Percentiles rank a stretch among this genome's conserved stretches.
Conservation (phyloP, 768 basidiomycete species). For the Trametes meyenii region DNA sequence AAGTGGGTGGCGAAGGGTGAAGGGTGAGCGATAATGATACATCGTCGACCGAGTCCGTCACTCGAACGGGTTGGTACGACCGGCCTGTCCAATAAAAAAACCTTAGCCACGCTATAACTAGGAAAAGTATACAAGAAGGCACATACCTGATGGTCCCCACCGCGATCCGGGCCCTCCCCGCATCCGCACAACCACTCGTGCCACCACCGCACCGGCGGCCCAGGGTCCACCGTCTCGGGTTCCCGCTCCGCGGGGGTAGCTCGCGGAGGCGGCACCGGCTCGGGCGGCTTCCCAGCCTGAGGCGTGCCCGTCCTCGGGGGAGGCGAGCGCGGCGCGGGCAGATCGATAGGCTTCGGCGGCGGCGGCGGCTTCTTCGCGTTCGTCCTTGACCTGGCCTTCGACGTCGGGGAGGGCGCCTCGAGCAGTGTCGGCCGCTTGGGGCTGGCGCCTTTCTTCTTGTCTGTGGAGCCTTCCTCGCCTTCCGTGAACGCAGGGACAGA, state of each 20-base stretch:
- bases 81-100: slow-evolving; percentile 51
- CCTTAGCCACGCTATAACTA: not conserved
- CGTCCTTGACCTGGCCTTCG: slow-evolving; percentile 33
- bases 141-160: slow-evolving; percentile 71
- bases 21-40: not conserved
- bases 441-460: not conserved
- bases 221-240: slow-evolving; percentile 32
- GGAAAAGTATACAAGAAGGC: not conserved
- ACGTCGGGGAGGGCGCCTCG: slow-evolving; percentile 29
- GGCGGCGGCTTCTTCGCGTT: slow-evolving; percentile 30
- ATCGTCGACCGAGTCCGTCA: slow-evolving; percentile 23
- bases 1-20: too few species aligned
- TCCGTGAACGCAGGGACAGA: slow-evolving; percentile 8
- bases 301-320: slow-evolving; percentile 49
- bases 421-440: slow-evolving; percentile 30
- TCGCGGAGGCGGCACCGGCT: slow-evolving; percentile 40
- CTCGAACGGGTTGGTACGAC: slow-evolving; percentile 69
- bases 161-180: slow-evolving; percentile 71
- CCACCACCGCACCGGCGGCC: slow-evolving; percentile 65
- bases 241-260: slow-evolving; percentile 28
- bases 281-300: slow-evolving; percentile 37
- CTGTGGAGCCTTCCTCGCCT: slow-evolving; percentile 29
- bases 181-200: slow-evolving; percentile 87
- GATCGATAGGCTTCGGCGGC: slow-evolving; percentile 56
- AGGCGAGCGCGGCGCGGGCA: slow-evolving; percentile 63